A percentile compares a stretch with the other conserved stretches of the same genome.
These are phyloP conservation scores for Rhodotorula sp. DNA, from an alignment of 1,284 basidiomycete genomes.

Conservation along the genomic window DNA sequence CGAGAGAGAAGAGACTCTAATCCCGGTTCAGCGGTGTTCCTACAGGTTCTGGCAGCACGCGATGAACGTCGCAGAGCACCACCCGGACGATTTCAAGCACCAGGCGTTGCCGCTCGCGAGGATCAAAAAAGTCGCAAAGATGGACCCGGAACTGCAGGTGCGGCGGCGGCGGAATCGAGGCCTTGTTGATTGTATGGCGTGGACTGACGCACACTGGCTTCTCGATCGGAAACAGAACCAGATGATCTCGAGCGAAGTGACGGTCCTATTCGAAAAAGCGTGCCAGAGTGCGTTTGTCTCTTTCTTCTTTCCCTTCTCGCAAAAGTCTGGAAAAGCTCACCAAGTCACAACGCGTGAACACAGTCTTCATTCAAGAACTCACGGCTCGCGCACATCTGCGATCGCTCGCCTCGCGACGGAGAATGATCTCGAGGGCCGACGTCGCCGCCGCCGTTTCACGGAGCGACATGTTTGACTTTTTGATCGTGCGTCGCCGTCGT, in stretches of 20 bases:
- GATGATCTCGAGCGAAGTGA: conserved; percentile 97
- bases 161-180: conserved; percentile 37
- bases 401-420: conserved; percentile 85
- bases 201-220: no score
- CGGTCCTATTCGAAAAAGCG: conserved; percentile 90
- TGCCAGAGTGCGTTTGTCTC: conserved; percentile 74
- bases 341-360: background rate
- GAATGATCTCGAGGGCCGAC: conserved; percentile 83
- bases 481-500: conserved; percentile 52
- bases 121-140: conserved; percentile 98
- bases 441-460: conserved; percentile 84
- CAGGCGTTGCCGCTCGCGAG: conserved; percentile 81
- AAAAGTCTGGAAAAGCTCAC: background rate
- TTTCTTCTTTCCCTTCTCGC: background rate
- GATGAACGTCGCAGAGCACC: conserved; percentile 72
- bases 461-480: conserved; percentile 58
- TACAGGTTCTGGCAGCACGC: conserved; percentile 73
- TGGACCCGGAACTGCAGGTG: conserved; percentile 91
- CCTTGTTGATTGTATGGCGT: no score
- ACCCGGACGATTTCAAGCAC: conserved; percentile 77
- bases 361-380: conserved; percentile 92
- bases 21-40: no score
- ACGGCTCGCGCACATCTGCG: conserved; percentile 90
- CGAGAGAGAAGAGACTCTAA: background rate
- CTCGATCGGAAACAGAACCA: conserved; percentile 46